These are phyloP conservation scores for Hypoxylon sp. DNA, from an alignment of 2,329 filamentous ascomycete species.

Conservation along the genomic window DNA sequence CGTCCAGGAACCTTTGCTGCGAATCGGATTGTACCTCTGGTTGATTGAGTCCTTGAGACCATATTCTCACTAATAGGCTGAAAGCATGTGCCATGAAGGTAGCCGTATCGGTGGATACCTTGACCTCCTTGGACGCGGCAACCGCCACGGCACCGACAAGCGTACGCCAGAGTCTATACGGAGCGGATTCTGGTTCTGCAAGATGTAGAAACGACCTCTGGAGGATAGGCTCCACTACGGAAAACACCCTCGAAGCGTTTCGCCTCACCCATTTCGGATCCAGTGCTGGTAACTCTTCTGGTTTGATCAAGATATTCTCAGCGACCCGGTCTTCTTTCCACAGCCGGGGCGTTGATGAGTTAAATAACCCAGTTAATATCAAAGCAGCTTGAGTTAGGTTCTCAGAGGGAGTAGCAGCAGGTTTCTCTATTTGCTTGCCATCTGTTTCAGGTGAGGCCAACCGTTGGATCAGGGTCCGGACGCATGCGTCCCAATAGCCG, in stretches of 20 bases:
- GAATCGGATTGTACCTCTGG: conserved; percentile 65
- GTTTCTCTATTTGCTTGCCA: conserved; percentile 53
- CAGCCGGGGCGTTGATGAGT: conserved; percentile 68
- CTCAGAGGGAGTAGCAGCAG: conserved; percentile 58
- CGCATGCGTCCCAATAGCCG: conserved; percentile 82
- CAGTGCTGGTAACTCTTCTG: conserved; percentile 85
- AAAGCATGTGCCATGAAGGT: conserved; percentile 82
- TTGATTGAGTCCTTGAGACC: conserved; percentile 72
- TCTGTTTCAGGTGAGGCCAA: conserved; percentile 61
- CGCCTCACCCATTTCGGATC: conserved; percentile 90
- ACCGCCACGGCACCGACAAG: conserved; percentile 74
- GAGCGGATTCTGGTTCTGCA: conserved; percentile 69
- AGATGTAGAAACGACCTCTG: conserved; percentile 74
- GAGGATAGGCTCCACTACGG: conserved; percentile 71
- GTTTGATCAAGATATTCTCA: conserved; percentile 69
- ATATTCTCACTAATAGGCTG: conserved; percentile 77
- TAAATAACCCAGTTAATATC: conserved; percentile 81
- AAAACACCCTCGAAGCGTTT: conserved; percentile 76
- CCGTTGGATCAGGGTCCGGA: conserved; percentile 74
- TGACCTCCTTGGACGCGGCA: conserved; percentile 88
- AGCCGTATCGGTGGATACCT: conserved; percentile 86
- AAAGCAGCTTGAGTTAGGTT: conserved; percentile 72
- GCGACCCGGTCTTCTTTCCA: conserved; percentile 84
- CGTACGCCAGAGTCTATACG: conserved; percentile 70
- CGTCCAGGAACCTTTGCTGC: conserved; percentile 67